phyloP scores from a whole-genome alignment of 306 rosid species.

The Corylus americana region DNA sequence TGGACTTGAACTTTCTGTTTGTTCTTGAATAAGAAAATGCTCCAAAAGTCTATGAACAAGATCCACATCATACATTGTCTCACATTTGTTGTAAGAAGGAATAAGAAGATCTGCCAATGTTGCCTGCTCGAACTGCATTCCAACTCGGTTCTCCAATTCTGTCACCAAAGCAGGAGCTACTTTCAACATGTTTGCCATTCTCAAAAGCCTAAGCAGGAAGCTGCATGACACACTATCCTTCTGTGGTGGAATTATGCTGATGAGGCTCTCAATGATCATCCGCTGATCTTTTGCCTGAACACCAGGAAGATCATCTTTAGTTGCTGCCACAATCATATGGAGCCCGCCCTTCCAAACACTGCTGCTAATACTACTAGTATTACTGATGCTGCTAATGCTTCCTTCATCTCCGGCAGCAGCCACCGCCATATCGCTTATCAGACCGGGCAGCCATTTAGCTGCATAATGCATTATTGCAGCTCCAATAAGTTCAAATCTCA shows the following conservation, averaged over 20 bases:
- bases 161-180: slow-evolving; percentile 94
- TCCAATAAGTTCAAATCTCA: slow-evolving; percentile 82
- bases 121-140: slow-evolving; percentile 98
- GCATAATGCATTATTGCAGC: slow-evolving; percentile 84
- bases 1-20: slow-evolving; percentile 78
- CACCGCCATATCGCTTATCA: slow-evolving; percentile 40
- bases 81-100: slow-evolving; percentile 67
- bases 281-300: slow-evolving; percentile 81
- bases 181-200: slow-evolving; percentile 84
- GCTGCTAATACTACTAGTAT: slow-evolving; percentile 46
- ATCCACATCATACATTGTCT: slow-evolving; percentile 86
- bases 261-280: slow-evolving; percentile 86
- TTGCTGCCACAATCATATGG: slow-evolving; percentile 72
- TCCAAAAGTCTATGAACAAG: slow-evolving; percentile 91
- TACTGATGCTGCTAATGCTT: slow-evolving; percentile 43
- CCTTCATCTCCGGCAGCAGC: slow-evolving; percentile 52
- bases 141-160: slow-evolving; percentile 91
- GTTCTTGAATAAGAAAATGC: slow-evolving; percentile 95
- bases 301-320: slow-evolving; percentile 52
- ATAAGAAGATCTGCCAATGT: slow-evolving; percentile 76
- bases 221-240: slow-evolving; percentile 93
- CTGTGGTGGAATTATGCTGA: slow-evolving; percentile 94
- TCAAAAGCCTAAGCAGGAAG: slow-evolving; percentile 85
- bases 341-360: slow-evolving; percentile 78
- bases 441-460: slow-evolving; percentile 80